Evolutionary conservation across 2,329 filamentous ascomycete genomes (phyloP), one percentile per base, ranked within the genome.

Genomic region (Pestalotiopsis sp.): DNA sequence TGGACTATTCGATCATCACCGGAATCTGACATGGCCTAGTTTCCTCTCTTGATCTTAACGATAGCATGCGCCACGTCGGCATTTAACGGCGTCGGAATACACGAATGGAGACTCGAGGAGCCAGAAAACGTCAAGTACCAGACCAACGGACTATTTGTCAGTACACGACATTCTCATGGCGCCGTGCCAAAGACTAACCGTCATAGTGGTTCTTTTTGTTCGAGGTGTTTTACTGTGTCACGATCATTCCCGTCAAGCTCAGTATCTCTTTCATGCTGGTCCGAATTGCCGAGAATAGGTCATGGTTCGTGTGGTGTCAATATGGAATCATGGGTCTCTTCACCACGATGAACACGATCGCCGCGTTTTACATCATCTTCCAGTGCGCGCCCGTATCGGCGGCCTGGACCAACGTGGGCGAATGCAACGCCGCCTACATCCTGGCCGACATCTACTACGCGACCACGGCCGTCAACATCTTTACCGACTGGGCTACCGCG

Each of bases 361-460:
- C 70, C 23, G 70, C 69, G 7, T 41, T 72, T 6, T 73, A 72
- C 56, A 73, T 73, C 62, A 72, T 73, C 49, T 72, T 73, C 61
- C 72, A 70, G 40, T 70, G 68, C 68, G 68, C 61, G 20, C 68
- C 68, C 17, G 68, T 70, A 7, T 66, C 68, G 49, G 72, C 72
- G 23, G 71, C 72, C n/a, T 72, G 72, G 72, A 66, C 69, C 49
- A 23, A 61, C 27, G 41, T 49, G 12, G 69, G 68, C 7, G 68
- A 45, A 17, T 73, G 72, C 45, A 68, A 69, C 36, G 58, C 68
- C 11, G 36, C 67, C 14, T 23, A n/a, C 31, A 71, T 71, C 41
- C 63, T 73, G 17, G 68, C 67, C 17, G 69, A 72, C 63, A 69
- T 71, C n/a, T 72, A 72, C 65, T 72, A 73, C 31, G 72, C 72